Percentiles rank a stretch among this genome's conserved stretches.
These are phyloP conservation scores for Fonticula alba DNA, from an alignment of 78 protist species.

Conservation along the genomic window DNA sequence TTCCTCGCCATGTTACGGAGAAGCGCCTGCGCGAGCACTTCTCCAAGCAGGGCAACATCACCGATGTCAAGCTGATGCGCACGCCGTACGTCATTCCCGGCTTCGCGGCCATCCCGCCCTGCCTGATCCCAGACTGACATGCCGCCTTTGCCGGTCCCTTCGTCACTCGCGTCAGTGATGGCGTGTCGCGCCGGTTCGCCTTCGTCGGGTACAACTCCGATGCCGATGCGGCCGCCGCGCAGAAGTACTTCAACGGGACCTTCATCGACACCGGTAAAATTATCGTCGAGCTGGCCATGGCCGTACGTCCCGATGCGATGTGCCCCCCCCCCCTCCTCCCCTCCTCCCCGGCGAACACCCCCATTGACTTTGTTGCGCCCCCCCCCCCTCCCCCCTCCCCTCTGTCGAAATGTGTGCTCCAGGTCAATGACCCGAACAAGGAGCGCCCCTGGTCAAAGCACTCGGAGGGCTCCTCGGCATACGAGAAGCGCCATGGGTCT, in stretches of 20 bases:
- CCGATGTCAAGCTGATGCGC: conserved; percentile 29
- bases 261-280: conserved; percentile 64
- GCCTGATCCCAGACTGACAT: neutral
- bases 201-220: conserved; percentile 69
- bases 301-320: neutral
- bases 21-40: conserved; percentile 36
- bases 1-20: conserved; percentile 31
- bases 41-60: conserved; percentile 15
- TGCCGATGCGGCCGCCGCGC: conserved; percentile 49
- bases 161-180: conserved; percentile 26
- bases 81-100: neutral
- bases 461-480: conserved; percentile 28
- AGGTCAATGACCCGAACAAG: neutral
- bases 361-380: neutral
- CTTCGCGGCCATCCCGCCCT: too few species aligned
- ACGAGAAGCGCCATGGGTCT: too few species aligned
- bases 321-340: neutral
- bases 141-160: neutral
- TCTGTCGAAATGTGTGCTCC: too few species aligned
- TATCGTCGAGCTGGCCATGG: conserved; percentile 44
- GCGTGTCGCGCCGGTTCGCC: conserved; percentile 65
- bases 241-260: conserved; percentile 30
- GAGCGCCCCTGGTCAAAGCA: conserved; percentile 39
- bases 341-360: neutral
- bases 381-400: neutral